Evolutionary conservation across 768 basidiomycete species (phyloP).

Genomic region (Rhodotorula graminis): DNA sequence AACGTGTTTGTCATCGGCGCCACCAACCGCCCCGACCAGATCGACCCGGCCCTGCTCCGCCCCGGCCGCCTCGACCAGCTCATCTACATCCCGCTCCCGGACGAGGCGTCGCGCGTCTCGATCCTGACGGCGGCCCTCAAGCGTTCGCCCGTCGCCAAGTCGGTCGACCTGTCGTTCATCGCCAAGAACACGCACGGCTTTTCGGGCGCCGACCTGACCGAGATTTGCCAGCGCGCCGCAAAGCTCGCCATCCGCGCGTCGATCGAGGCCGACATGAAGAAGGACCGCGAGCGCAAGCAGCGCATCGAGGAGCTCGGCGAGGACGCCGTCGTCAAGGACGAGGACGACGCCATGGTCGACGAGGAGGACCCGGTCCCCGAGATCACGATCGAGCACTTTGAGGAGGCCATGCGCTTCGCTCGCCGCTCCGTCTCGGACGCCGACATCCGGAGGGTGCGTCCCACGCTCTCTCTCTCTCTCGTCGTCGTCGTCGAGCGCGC

Average conservation of each 20-base stretch:
- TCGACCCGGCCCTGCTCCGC: constrained; percentile 85
- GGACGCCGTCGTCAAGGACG: constrained; percentile 65
- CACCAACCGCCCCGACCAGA: constrained; percentile 94
- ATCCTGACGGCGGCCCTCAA: constrained; percentile 88
- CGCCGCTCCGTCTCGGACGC: constrained; percentile 69
- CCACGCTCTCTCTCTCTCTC: background rate
- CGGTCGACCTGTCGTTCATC: constrained; percentile 79
- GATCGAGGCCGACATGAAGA: constrained; percentile 84
- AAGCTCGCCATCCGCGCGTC: constrained; percentile 94
- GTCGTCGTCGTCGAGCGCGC: background rate
- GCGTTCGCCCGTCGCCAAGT: constrained; percentile 77
- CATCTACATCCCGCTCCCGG: constrained; percentile 97
- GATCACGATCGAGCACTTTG: constrained; percentile 54
- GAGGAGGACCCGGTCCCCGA: constrained; percentile 82
- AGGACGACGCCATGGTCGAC: constrained; percentile 53
- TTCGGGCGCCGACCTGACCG: constrained; percentile 99
- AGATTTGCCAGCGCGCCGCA: constrained; percentile 95
- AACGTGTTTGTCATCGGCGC: constrained; percentile 74
- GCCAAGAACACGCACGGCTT: constrained; percentile 91
- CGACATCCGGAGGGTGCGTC: constrained; percentile 62
- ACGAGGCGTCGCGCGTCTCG: constrained; percentile 81
- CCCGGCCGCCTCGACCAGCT: constrained; percentile 98
- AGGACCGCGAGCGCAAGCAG: constrained; percentile 70
- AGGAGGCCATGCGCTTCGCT: constrained; percentile 84
- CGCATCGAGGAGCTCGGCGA: constrained; percentile 69